Conservation (phyloP, 176 grass and related monocot genomes). For the Zizania latifolia region DNA sequence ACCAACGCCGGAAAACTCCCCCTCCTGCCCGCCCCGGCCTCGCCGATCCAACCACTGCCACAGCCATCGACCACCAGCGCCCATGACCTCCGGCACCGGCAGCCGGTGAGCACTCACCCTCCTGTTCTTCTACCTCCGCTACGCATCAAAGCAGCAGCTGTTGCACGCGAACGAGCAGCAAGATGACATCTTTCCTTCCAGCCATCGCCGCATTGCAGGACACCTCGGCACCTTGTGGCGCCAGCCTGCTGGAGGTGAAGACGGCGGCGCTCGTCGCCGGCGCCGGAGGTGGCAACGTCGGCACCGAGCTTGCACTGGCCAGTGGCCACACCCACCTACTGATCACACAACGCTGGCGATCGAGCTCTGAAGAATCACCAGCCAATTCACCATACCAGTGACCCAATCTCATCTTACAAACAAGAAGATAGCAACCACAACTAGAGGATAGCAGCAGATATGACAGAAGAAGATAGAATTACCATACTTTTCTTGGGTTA, state of each 20-base stretch:
- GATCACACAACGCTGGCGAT: background rate
- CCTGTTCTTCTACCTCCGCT: background rate
- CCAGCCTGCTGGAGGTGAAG: background rate
- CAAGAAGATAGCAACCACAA: constrained; percentile 12
- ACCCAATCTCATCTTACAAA: background rate
- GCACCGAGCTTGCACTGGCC: constrained; percentile 49
- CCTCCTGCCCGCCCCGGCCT: constrained; percentile 35
- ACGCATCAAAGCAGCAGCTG: background rate
- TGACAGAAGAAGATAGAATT: background rate
- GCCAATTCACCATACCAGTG: constrained; percentile 7
- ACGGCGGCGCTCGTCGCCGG: background rate
- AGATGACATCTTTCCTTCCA: background rate
- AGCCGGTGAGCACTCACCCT: background rate
- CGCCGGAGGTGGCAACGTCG: constrained; percentile 1
- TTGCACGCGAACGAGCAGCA: background rate
- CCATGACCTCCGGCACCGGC: constrained; percentile 3
- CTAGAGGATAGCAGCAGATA: constrained; percentile 19
- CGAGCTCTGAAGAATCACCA: background rate
- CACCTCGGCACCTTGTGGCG: background rate
- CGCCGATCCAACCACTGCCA: constrained; percentile 7
- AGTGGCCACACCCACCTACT: constrained; percentile 37
- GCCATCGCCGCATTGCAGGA: background rate
- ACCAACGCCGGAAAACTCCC: constrained; percentile 45
- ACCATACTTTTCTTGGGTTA: background rate
- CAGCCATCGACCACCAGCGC: background rate